Base-by-base conservation (phyloP, 2,329 filamentous ascomycete species). In the Simplicillium sp. region DNA sequence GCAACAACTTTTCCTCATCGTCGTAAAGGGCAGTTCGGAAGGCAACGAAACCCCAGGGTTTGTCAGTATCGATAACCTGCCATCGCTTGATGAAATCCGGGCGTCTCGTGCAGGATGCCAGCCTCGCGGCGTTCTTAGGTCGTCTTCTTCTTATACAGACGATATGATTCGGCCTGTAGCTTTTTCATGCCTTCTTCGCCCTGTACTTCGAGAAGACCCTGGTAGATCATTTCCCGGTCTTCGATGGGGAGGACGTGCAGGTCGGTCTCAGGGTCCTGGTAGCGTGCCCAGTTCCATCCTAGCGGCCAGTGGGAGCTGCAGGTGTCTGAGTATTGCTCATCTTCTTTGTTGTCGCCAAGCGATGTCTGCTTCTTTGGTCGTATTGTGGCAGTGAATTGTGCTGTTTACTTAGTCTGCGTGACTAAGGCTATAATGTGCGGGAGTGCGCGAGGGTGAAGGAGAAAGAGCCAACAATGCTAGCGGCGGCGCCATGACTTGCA, bases 261-360 rank as follows among this genome's bases (percentile, higher is more conserved):
- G 29, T 47, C 41, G n/a, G 37, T 32, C 15, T 45, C 43, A 11
- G 41, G 41, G 38, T 44, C 37, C 37, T 25, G 37, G 35, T 37
- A 48, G 34, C 48, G 48, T 4, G 40, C 42, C 38, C 43, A 46
- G 41, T 39, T 42, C 48, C 47, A 50, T 36, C 48, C 48, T 2
- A 41, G 43, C 15, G 48, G 43, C 48, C 48, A 50, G 40, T 50
- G 49, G 15, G 45, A 42, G 42, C 47, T 49, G 4, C 42, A 48
- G 35, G 44, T 45, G 33, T 50, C 48, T 7, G 46, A 48, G 37
- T 47, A 50, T 18, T n/a, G n/a, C n/a, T n/a, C n/a, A n/a, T n/a
- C n/a, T n/a, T n/a, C n/a, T n/a, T n/a, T n/a, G n/a, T n/a, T n/a
- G n/a, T n/a, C n/a, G n/a, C n/a, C n/a, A n/a, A n/a, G n/a, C n/a